Conservation (phyloP, 2,329 filamentous ascomycete genomes). For the Calcarisporium arbuscula region DNA sequence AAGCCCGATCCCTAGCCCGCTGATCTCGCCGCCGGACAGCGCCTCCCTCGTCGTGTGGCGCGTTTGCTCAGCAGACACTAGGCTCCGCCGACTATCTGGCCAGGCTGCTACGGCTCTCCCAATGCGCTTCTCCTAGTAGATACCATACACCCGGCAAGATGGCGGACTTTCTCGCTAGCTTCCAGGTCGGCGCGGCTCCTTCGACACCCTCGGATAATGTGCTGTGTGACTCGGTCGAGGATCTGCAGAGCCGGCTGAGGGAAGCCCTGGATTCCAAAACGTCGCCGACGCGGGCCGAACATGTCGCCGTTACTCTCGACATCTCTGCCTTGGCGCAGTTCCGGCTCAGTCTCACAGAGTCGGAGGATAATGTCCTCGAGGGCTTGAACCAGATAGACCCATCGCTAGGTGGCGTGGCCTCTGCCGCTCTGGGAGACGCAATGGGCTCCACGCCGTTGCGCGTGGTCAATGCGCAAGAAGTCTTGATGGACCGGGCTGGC, state of each 20-base stretch:
- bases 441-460: slow-evolving; percentile 24
- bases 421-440: slow-evolving; percentile 7
- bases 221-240: slow-evolving; percentile 30
- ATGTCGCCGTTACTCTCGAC: slow-evolving; percentile 40
- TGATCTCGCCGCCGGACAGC: too few relatives aligned
- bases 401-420: slow-evolving; percentile 21
- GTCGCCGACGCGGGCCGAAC: slow-evolving; percentile 42
- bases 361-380: slow-evolving; percentile 29
- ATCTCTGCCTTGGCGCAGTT: slow-evolving; percentile 39
- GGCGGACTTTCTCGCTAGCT: slow-evolving; percentile 32
- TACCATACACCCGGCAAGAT: slow-evolving; percentile 19
- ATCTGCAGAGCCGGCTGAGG: slow-evolving; percentile 41
- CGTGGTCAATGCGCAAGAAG: slow-evolving; percentile 37
- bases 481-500: slow-evolving; percentile 42
- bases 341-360: slow-evolving; percentile 28
- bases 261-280: slow-evolving; percentile 34
- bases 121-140: slow-evolving; percentile 6
- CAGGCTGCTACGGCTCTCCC: slow-evolving; percentile 12
- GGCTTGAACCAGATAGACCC: slow-evolving; percentile 27
- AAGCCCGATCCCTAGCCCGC: too few relatives aligned
- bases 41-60: too few relatives aligned
- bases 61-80: slow-evolving; percentile 13
- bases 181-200: slow-evolving; percentile 11
- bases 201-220: slow-evolving; percentile 14
- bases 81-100: slow-evolving; percentile 10